Base-by-base conservation (phyloP, 2,329 filamentous ascomycete species). In the Pleoardoris graminearum region DNA sequence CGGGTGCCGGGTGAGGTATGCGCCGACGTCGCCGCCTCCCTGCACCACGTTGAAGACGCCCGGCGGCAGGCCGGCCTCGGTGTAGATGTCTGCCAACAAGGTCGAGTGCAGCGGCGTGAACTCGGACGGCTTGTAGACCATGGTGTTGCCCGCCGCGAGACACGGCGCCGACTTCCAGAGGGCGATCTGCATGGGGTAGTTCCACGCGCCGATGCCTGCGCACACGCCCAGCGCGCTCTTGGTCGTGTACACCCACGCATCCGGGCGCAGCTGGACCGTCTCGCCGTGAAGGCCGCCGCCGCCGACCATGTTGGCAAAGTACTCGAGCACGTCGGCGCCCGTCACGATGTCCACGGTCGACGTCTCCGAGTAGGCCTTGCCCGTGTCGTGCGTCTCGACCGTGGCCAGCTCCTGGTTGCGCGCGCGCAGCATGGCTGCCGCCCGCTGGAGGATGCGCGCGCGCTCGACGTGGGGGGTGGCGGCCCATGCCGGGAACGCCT, bases 111-210 rank as follows among this genome's bases (percentile, higher is more conserved):
- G 79, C 4, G 90, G 89, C 0, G 91, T 95, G 71, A 89, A 88
- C 77, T 95, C 91, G 60, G 88, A 92, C 7, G 90, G 89, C 75
- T 95, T 95, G 77, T 95, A 95, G 38, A 95, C 84, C 88, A 95
- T 92, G 68, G 87, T 90, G 75, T 95, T 95, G 17, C 90, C 90
- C 1, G 90, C 90, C 3, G 90, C 90, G 12, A 95, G 80, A 63
- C 90, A 94, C 0, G 91, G 89, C 0, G 88, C 90, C 1, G 89
- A 91, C 74, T 95, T 95, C 90, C 90, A 95, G 1, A 95, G 79
- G 7, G 90, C 90, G 25, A 95, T 95, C 72, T 95, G 90, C 59
- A 95, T 89, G 11, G 91, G 91, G 69, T 95, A 95, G 75, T 95
- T 95, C 90, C 90, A 95, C 12, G 91, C 91, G 50, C 90, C 91